Percentiles rank a stretch among this genome's conserved stretches.
phyloP scores from a whole-genome alignment of 2,329 filamentous ascomycete species.

The Aaosphaeria pasadenensis region DNA sequence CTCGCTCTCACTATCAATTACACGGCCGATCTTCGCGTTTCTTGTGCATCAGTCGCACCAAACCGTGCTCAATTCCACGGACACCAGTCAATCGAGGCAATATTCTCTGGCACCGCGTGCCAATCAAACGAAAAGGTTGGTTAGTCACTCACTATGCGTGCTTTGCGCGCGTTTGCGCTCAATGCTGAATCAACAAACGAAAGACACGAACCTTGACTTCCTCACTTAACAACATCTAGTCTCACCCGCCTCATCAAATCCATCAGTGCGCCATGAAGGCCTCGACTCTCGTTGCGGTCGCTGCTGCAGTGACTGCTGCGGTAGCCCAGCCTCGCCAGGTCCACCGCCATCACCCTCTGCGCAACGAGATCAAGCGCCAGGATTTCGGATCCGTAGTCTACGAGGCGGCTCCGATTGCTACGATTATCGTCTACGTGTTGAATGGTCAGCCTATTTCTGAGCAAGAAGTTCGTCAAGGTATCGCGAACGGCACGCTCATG shows the following conservation, averaged over 20 bases:
- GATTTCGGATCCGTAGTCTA: constrained; percentile 33
- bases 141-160: neutral
- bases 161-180: neutral
- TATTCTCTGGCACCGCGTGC: neutral
- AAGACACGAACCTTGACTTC: neutral
- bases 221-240: neutral
- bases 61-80: neutral
- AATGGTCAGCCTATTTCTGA: constrained; percentile 61
- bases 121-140: too few species aligned
- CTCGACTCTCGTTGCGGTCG: constrained; percentile 30
- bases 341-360: constrained; percentile 2
- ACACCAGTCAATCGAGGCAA: neutral
- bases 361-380: neutral
- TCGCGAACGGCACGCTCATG: constrained; percentile 63
- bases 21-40: constrained; percentile 1
- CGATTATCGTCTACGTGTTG: constrained; percentile 69
- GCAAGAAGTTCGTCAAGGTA: constrained; percentile 66
- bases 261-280: constrained; percentile 31
- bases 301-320: constrained; percentile 41
- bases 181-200: neutral
- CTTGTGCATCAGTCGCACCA: neutral
- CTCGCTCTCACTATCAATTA: neutral
- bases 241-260: neutral
- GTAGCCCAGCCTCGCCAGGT: constrained; percentile 56
- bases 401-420: constrained; percentile 56